These are phyloP conservation scores for Chlorella ohadii DNA, from an alignment of 139 green algal genomes.

Conservation along the genomic window DNA sequence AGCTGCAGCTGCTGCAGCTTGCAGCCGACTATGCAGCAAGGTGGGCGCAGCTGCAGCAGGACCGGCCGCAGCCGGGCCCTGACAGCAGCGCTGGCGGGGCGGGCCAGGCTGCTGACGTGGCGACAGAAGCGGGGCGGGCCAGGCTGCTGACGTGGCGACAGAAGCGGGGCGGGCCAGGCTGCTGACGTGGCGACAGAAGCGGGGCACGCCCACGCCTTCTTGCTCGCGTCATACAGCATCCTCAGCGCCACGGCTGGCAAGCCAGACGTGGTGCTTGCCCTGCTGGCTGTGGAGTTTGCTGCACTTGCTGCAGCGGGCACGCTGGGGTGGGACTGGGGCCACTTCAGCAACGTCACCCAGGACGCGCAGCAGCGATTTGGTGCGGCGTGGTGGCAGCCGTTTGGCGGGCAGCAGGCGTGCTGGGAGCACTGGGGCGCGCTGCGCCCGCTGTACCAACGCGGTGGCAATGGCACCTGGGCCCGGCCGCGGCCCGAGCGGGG, in stretches of 20 bases:
- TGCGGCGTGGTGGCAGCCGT: neutral
- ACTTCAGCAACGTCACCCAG: neutral
- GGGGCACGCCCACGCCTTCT: neutral
- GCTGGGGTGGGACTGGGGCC: neutral
- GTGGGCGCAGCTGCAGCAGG: neutral
- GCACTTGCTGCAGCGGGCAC: neutral
- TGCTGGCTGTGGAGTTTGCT: neutral
- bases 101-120: neutral
- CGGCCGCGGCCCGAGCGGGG: neutral
- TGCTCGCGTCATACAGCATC: neutral
- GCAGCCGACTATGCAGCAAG: neutral
- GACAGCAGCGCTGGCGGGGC: neutral
- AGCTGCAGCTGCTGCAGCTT: conserved; percentile 1
- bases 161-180: neutral
- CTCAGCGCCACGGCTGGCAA: too few species aligned
- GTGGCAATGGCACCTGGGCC: neutral
- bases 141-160: too few species aligned
- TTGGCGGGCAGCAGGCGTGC: neutral
- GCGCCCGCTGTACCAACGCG: neutral
- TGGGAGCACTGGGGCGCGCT: neutral
- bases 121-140: neutral
- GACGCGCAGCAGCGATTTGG: neutral
- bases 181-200: neutral
- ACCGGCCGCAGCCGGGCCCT: too few species aligned
- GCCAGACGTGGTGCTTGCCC: too few species aligned